A percentile compares a stretch with the other conserved stretches of the same genome.
phyloP scores from a whole-genome alignment of 2,329 filamentous ascomycete genomes.

The Aspergillus tamarii region DNA sequence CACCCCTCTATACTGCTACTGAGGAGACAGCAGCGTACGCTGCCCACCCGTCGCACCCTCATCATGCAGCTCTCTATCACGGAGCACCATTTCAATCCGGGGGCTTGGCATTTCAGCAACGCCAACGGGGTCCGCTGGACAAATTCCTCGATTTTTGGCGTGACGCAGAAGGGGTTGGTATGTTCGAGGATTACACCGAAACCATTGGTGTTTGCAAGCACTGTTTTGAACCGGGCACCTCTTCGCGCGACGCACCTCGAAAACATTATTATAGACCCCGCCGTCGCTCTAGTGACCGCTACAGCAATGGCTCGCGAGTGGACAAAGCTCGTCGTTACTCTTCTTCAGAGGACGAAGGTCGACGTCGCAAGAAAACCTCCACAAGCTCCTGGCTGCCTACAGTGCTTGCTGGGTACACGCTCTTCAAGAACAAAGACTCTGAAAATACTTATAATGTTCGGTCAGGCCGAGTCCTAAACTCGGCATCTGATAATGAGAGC shows the following conservation, averaged over 20 bases:
- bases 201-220: constrained; percentile 67
- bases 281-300: constrained; percentile 52
- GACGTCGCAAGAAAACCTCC: constrained; percentile 49
- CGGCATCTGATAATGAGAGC: constrained; percentile 32
- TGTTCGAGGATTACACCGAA: constrained; percentile 70
- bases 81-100: constrained; percentile 33
- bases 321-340: constrained; percentile 64
- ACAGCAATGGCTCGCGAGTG: constrained; percentile 50
- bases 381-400: constrained; percentile 56
- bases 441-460: constrained; percentile 64
- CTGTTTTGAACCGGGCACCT: constrained; percentile 65
- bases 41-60: constrained; percentile 32
- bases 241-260: constrained; percentile 60
- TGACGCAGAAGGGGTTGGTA: constrained; percentile 65
- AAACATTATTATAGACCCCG: constrained; percentile 59
- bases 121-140: constrained; percentile 59
- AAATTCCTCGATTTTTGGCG: constrained; percentile 64
- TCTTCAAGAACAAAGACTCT: constrained; percentile 59
- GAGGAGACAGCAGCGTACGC: constrained; percentile 45
- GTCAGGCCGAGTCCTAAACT: constrained; percentile 50
- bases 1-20: constrained; percentile 17
- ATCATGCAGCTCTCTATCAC: constrained; percentile 36
- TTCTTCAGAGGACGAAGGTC: constrained; percentile 55
- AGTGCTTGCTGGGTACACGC: constrained; percentile 58
- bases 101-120: constrained; percentile 53